Conservation (phyloP, 805 yeast genomes). For the Starmera caribaea region DNA sequence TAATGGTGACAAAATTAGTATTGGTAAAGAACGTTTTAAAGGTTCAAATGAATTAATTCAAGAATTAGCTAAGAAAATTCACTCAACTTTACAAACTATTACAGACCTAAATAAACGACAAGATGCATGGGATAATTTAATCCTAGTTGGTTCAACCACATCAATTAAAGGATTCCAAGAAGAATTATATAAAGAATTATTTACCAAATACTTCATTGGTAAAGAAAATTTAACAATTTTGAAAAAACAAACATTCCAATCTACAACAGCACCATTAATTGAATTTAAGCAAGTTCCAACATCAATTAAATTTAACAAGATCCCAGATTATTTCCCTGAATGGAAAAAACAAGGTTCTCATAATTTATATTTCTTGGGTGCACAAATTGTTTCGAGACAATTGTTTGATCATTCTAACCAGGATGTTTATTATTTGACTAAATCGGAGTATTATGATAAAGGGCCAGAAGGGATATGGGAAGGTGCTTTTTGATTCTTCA, state of each 20-base stretch:
- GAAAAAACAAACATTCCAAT: constrained; percentile 21
- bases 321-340: constrained; percentile 89
- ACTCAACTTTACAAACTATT: constrained; percentile 41
- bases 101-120: constrained; percentile 66
- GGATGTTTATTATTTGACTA: constrained; percentile 53
- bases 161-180: constrained; percentile 70
- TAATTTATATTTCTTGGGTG: constrained; percentile 75
- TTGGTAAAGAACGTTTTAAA: constrained; percentile 87
- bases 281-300: constrained; percentile 66
- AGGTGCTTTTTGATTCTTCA: constrained; percentile 21
- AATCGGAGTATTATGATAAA: constrained; percentile 60
- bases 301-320: constrained; percentile 54
- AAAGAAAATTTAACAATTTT: constrained; percentile 8
- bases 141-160: constrained; percentile 71
- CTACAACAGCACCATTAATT: constrained; percentile 10
- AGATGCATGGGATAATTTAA: constrained; percentile 76
- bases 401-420: constrained; percentile 56
- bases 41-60: constrained; percentile 60
- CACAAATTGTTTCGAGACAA: constrained; percentile 80
- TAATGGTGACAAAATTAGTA: constrained; percentile 41
- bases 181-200: constrained; percentile 49
- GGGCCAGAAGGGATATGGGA: constrained; percentile 88
- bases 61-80: constrained; percentile 43
- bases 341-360: constrained; percentile 82
- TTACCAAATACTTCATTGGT: constrained; percentile 42